A percentile compares a stretch with the other conserved stretches of the same genome.
These are phyloP conservation scores for Lavandula angustifolia DNA, from an alignment of 257 asterid genomes.

Conservation along the genomic window DNA sequence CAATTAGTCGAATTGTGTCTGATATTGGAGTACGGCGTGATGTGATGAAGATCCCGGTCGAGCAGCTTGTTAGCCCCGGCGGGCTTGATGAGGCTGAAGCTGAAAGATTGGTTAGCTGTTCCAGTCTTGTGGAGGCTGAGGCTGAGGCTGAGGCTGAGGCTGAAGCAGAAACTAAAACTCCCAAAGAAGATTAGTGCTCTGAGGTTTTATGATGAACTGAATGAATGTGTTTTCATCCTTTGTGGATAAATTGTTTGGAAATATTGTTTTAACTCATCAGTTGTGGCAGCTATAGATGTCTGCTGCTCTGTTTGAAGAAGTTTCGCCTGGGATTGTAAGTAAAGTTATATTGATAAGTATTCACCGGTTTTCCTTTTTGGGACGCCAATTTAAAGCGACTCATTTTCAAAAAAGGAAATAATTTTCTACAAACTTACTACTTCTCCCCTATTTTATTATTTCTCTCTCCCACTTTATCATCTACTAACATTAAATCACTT, in stretches of 20 bases:
- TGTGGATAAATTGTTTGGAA: background rate
- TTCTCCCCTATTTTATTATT: too few species aligned
- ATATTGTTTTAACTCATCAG: too few species aligned
- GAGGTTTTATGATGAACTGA: background rate
- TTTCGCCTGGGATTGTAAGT: too few species aligned
- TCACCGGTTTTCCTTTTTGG: too few species aligned
- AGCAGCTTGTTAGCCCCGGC: conserved; percentile 55
- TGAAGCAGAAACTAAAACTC: background rate
- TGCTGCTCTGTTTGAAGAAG: too few species aligned
- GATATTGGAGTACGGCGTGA: conserved; percentile 88
- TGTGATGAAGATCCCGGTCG: conserved; percentile 74
- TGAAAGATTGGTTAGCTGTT: conserved; percentile 30
- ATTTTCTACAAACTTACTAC: too few species aligned
- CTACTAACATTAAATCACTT: too few species aligned
- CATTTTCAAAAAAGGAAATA: too few species aligned
- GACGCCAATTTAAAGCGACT: too few species aligned
- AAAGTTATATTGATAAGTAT: too few species aligned
- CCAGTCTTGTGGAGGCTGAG: conserved; percentile 31
- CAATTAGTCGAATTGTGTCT: conserved; percentile 59
- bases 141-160: conserved; percentile 15
- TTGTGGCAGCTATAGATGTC: background rate
- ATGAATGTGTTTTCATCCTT: background rate
- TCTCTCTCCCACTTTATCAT: too few species aligned
- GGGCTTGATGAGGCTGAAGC: conserved; percentile 35
- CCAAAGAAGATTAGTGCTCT: conserved; percentile 35